These are phyloP conservation scores for Dendrobium chrysotoxum DNA, from an alignment of 106 monocot genomes.

Conservation along the genomic window DNA sequence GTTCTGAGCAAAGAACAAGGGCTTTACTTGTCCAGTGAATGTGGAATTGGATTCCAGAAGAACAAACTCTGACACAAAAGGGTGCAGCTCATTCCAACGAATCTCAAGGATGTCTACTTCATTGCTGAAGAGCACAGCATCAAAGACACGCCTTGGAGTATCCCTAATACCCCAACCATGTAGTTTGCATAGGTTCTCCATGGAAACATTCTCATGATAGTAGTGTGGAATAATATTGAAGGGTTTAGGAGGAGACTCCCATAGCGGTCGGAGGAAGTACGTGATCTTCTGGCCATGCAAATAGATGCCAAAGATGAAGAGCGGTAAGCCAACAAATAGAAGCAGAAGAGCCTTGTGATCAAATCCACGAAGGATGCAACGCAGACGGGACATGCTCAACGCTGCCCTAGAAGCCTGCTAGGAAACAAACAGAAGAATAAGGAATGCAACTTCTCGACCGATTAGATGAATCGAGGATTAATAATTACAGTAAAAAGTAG, in stretches of 20 bases:
- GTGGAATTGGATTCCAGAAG: constrained; percentile 93
- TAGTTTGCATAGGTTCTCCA: constrained; percentile 62
- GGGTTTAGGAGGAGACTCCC: constrained; percentile 81
- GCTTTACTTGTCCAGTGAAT: constrained; percentile 65
- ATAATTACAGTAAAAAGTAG: not conserved
- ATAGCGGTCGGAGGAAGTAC: constrained; percentile 75
- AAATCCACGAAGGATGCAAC: constrained; percentile 59
- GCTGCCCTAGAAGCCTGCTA: constrained; percentile 46
- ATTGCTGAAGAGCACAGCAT: constrained; percentile 93
- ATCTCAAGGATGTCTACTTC: constrained; percentile 79
- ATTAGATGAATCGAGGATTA: not conserved
- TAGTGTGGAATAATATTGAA: constrained; percentile 84
- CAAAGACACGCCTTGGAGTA: constrained; percentile 77
- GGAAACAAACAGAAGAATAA: constrained; percentile 2
- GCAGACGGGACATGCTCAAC: constrained; percentile 53
- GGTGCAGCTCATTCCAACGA: constrained; percentile 81
- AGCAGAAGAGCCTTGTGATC: constrained; percentile 51
- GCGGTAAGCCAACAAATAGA: constrained; percentile 47
- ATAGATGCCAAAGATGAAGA: constrained; percentile 42
- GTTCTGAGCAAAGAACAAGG: constrained; percentile 59
- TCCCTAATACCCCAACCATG: constrained; percentile 85
- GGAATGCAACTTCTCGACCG: not conserved
- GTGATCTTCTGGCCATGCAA: constrained; percentile 82
- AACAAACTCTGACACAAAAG: constrained; percentile 80
- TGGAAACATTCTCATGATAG: constrained; percentile 57